Evolutionary conservation across 2,329 filamentous ascomycete genomes (phyloP).

Genomic region (Colletotrichum orchidophilum): DNA sequence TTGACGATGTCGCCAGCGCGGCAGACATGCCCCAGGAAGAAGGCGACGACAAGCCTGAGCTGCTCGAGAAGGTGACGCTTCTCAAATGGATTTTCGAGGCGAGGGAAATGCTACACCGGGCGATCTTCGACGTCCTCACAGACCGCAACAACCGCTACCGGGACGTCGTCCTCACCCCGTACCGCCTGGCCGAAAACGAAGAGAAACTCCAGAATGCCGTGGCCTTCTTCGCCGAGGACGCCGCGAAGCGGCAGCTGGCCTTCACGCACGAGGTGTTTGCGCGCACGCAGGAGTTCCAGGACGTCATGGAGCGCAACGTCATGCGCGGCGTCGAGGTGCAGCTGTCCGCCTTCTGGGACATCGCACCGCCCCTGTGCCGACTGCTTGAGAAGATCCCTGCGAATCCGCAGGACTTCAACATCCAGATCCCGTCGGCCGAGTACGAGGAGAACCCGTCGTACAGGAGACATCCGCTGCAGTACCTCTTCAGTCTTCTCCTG

Average conservation of each 20-base stretch:
- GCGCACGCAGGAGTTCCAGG: conserved; percentile 80
- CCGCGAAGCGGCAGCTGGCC: conserved; percentile 73
- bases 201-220: conserved; percentile 84
- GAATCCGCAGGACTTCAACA: conserved; percentile 67
- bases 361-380: conserved; percentile 82
- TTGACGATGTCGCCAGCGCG: conserved; percentile 70
- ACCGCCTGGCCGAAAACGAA: conserved; percentile 76
- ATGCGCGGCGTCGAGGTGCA: conserved; percentile 90
- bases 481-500: conserved; percentile 84
- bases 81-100: conserved; percentile 98
- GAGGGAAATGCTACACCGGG: conserved; percentile 86
- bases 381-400: conserved; percentile 83
- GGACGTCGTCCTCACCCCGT: conserved; percentile 84
- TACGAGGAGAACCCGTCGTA: conserved; percentile 89
- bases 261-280: conserved; percentile 78
- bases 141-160: conserved; percentile 89
- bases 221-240: conserved; percentile 84
- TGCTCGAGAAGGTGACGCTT: conserved; percentile 92
- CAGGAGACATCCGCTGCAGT: conserved; percentile 83
- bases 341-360: conserved; percentile 96
- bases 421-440: conserved; percentile 82
- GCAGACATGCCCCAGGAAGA: conserved; percentile 91
- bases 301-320: conserved; percentile 85
- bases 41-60: conserved; percentile 92
- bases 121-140: conserved; percentile 84